These are phyloP conservation scores for Saccharomycopsis microspora DNA, from an alignment of 805 yeast genomes.

Conservation along the genomic window DNA sequence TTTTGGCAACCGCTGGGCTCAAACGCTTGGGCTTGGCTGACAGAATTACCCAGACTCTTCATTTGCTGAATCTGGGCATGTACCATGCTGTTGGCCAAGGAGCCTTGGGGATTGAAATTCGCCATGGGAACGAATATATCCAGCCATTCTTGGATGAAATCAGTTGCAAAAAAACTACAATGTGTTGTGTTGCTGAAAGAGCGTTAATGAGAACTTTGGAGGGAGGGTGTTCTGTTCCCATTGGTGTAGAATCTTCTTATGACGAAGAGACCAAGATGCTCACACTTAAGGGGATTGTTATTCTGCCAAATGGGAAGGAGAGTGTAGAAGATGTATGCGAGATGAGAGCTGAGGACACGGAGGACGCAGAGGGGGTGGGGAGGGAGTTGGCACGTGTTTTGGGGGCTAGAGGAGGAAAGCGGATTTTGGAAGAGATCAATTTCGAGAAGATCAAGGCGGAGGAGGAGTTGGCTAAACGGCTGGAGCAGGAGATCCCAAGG, in stretches of 20 bases:
- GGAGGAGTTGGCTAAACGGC: constrained; percentile 15
- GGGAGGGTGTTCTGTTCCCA: constrained; percentile 98
- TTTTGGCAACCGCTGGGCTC: constrained; percentile 90
- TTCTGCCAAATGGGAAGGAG: constrained; percentile 72
- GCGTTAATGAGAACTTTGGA: constrained; percentile 77
- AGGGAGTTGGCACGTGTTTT: constrained; percentile 52
- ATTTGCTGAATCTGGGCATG: constrained; percentile 66
- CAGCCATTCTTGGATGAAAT: constrained; percentile 49
- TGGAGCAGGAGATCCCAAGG: constrained; percentile 12
- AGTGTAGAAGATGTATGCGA: constrained; percentile 45
- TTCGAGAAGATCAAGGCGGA: constrained; percentile 40
- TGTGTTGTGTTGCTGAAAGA: constrained; percentile 82
- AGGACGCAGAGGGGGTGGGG: constrained; percentile 67
- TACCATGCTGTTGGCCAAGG: constrained; percentile 99
- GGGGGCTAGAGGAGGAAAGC: constrained; percentile 69
- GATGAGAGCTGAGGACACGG: constrained; percentile 20
- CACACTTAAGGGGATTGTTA: constrained; percentile 58
- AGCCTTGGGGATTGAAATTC: constrained; percentile 86
- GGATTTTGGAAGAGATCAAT: constrained; percentile 70
- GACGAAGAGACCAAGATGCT: constrained; percentile 34
- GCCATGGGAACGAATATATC: constrained; percentile 53
- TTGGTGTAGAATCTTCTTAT: constrained; percentile 69
- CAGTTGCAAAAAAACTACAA: constrained; percentile 52
- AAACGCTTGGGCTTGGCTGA: constrained; percentile 58
- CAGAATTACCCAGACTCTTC: constrained; percentile 53